Evolutionary conservation across 2,329 filamentous ascomycete species (phyloP), one percentile per base, ranked within the genome.

Genomic region (Periconia sp.): DNA sequence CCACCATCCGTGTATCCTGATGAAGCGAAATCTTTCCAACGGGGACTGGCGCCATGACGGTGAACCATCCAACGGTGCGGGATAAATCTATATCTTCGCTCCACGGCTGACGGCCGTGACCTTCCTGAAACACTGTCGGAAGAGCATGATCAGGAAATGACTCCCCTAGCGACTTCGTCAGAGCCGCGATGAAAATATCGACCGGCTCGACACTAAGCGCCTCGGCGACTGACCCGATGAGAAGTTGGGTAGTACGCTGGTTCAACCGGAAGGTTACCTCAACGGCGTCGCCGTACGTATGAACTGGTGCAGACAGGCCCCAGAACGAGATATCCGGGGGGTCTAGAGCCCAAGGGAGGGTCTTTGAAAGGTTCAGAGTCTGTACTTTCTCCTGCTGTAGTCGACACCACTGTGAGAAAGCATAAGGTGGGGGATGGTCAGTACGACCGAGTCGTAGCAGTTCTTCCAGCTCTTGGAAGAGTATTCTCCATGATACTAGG

Each of bases 31-130:
- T 1, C 65, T 63, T 14, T 71, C 71, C 11, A 63, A 65, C 5
- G 62, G 65, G n/a, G 70, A 68, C 19, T 54, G 55, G 14, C 67
- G 56, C 6, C 82, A 78, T 0, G 76, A 77, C 80, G 1, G 82
- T 84, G 56, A 86, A 85, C 82, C 82, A 85, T 3, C 83, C 84
- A 0, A 86, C 82, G 0, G 83, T 85, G 49, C 82, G 77, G 5
- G 79, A 77, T 1, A 85, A 76, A 62, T 85, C 81, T 15, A 81
- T 74, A 1, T 79, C 74, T 0, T 69, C 63, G 42, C 76, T 76
- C 55, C 76, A 75, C 0, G 67, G 67, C 47, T 74, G 71, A 15
- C 71, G 60, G 1, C 72, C 72, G 53, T 74, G 71, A 0, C 71
- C 70, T 57, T 75, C 71, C 27, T 65, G 69, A 58, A 70, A 86